Percentiles rank a stretch among this genome's conserved stretches.
phyloP scores from a whole-genome alignment of 2,329 filamentous ascomycete species.

The Exserohilum turcica region DNA sequence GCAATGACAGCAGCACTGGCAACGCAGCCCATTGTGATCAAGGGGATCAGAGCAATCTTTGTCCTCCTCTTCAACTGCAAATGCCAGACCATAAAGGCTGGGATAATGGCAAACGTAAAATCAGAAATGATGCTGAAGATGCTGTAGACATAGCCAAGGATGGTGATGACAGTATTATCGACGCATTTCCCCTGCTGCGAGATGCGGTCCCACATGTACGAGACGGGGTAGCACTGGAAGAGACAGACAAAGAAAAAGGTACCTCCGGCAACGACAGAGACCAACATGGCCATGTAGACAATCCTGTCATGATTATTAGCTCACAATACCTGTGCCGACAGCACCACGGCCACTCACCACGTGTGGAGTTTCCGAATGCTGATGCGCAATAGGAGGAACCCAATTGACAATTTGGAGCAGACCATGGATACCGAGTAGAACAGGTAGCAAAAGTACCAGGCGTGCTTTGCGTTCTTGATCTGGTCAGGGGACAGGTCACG shows the following conservation, averaged over 20 bases:
- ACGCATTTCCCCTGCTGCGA: slow-evolving; percentile 50
- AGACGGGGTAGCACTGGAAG: slow-evolving; percentile 58
- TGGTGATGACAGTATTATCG: slow-evolving; percentile 47
- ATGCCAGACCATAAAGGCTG: slow-evolving; percentile 57
- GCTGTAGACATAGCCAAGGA: slow-evolving; percentile 55
- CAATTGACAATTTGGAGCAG: slow-evolving; percentile 43
- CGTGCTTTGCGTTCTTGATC: slow-evolving; percentile 32
- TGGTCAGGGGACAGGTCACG: slow-evolving; percentile 25
- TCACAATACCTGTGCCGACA: too few relatives aligned
- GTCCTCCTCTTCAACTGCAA: slow-evolving; percentile 56
- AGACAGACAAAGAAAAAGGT: slow-evolving; percentile 55
- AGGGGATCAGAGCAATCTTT: slow-evolving; percentile 55
- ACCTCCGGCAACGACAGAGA: slow-evolving; percentile 44
- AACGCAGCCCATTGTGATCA: slow-evolving; percentile 59
- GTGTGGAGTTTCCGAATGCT: slow-evolving; percentile 36
- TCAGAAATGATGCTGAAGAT: slow-evolving; percentile 55
- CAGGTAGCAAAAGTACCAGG: slow-evolving; percentile 44
- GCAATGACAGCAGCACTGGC: slow-evolving; percentile 44
- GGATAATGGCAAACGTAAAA: slow-evolving; percentile 57
- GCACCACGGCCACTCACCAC: slow-evolving; percentile 9
- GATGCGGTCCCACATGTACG: slow-evolving; percentile 56
- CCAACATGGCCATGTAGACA: slow-evolving; percentile 47
- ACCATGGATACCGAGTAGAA: slow-evolving; percentile 42
- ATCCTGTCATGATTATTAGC: slow-evolving; percentile 23
- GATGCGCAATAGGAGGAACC: slow-evolving; percentile 41